Base-by-base conservation (phyloP, 495 filamentous ascomycete species). In the Copromyces sp. region DNA sequence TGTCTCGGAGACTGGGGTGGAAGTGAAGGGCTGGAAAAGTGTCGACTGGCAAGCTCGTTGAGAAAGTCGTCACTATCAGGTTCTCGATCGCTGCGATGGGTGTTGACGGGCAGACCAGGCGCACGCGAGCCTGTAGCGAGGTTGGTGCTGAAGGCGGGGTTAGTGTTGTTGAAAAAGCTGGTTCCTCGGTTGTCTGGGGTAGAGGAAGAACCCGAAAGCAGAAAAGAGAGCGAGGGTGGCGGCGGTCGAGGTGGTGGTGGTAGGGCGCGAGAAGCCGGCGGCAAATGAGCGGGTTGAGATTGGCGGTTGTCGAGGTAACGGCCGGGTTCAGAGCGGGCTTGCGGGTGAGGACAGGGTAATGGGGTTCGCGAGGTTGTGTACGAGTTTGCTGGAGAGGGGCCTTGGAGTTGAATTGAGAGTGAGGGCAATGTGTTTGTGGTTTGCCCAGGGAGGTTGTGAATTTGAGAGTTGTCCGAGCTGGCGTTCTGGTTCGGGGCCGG, bases 1-100 rank as follows among this genome's bases (percentile, higher is more conserved):
- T 65, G 29, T 65, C 29, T 59, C 70, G 68, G 76, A 69, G 39
- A 74, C 68, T 37, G 75, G 44, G 69, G 72, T 20, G 61, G 72
- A 69, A 75, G 74, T 32, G 79, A 83, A 32, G 82, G 82, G 37
- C 80, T 83, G 37, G 81, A 82, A 68, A 82, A 83, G 38, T 82
- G 72, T 45, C 73, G 74, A 68, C 72, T 73, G 38, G 69, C 78
- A 7, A 83, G 73, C 39, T 77, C 42, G 68, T 75, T 39, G 4
- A 81, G 45, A 61, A 75, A 81, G 29, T 82, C 79, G 76, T 83
- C 82, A 68, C 74, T 75, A 70, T 74, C 74, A 11, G 71, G 72
- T 35, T 77, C 72, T n/a, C 70, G 70, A 37, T 68, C 29, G 32
- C 5, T 1, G 32, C 5, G 65, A 4, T 69, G 47, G 42, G 68